These are phyloP conservation scores for Bjerkandera adusta DNA, from an alignment of 1,284 basidiomycete species.

Conservation along the genomic window DNA sequence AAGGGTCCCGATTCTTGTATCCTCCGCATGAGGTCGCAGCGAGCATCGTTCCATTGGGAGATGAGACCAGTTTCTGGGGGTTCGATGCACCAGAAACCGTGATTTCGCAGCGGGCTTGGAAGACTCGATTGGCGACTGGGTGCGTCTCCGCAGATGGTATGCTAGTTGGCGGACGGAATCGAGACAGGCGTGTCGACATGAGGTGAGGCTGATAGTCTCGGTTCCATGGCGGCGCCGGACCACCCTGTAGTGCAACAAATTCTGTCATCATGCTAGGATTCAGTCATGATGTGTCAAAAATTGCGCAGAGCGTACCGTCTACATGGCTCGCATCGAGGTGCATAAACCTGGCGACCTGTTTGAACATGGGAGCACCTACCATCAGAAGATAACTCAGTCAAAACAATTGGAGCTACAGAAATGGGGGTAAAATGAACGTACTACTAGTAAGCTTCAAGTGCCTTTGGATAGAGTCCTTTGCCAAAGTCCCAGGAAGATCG, in stretches of 20 bases:
- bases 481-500: constrained; percentile 26
- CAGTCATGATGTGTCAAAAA: background rate
- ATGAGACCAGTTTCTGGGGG: constrained; percentile 26
- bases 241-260: background rate
- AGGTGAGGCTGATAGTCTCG: constrained; percentile 26
- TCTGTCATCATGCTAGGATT: background rate
- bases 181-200: constrained; percentile 30
- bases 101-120: constrained; percentile 38
- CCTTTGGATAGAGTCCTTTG: constrained; percentile 17
- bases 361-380: no score
- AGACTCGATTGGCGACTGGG: constrained; percentile 29
- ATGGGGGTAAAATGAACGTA: no score
- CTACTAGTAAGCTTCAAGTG: background rate
- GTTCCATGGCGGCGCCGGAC: constrained; percentile 15
- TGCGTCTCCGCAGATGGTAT: constrained; percentile 19
- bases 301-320: background rate
- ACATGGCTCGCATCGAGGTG: background rate
- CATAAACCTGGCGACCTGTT: background rate
- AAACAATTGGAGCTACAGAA: no score
- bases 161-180: constrained; percentile 28
- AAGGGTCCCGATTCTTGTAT: constrained; percentile 36
- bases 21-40: constrained; percentile 30
- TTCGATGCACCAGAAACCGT: constrained; percentile 17
- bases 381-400: no score
- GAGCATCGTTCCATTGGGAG: constrained; percentile 28